Conservation (phyloP, 306 rosid species). For the Cucumis melo region DNA sequence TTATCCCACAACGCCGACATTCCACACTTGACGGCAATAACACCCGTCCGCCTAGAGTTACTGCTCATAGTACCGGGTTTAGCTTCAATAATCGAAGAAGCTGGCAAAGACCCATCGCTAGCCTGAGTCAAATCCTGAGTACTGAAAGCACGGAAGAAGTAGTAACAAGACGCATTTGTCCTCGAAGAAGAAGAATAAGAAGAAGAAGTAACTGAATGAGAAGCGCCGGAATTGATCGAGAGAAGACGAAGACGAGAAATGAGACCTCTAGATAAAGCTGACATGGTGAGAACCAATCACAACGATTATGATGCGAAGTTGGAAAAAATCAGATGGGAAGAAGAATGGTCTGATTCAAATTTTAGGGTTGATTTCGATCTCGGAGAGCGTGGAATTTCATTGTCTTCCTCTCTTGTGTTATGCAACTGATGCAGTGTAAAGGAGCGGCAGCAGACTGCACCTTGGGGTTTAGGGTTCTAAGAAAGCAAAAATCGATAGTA, state of each 20-base stretch:
- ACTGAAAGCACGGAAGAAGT: conserved; percentile 23
- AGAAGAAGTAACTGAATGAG: not conserved
- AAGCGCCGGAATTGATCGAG: conserved; percentile 1
- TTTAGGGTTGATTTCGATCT: not conserved
- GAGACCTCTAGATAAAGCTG: conserved; percentile 56
- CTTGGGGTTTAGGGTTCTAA: conserved; percentile 7
- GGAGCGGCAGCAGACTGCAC: not conserved
- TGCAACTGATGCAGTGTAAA: not conserved
- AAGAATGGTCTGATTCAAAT: not conserved
- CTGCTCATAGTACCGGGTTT: conserved; percentile 42
- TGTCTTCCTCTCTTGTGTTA: not conserved
- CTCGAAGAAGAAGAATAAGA: not conserved
- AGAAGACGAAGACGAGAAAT: conserved; percentile 39
- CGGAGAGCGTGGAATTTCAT: not conserved
- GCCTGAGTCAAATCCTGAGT: conserved; percentile 27
- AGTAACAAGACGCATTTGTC: not conserved
- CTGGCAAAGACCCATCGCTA: conserved; percentile 1
- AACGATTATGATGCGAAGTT: not conserved
- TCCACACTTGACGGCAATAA: conserved; percentile 83
- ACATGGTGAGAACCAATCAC: conserved; percentile 26
- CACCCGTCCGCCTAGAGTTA: conserved; percentile 62
- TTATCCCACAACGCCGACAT: conserved; percentile 94
- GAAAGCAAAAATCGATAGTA: not conserved
- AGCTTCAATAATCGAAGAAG: conserved; percentile 32
- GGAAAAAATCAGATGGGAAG: not conserved